Evolutionary conservation across 169 alveolate species (phyloP), one percentile per base, ranked within the genome.

Genomic region (Cryptosporidium sp.): DNA sequence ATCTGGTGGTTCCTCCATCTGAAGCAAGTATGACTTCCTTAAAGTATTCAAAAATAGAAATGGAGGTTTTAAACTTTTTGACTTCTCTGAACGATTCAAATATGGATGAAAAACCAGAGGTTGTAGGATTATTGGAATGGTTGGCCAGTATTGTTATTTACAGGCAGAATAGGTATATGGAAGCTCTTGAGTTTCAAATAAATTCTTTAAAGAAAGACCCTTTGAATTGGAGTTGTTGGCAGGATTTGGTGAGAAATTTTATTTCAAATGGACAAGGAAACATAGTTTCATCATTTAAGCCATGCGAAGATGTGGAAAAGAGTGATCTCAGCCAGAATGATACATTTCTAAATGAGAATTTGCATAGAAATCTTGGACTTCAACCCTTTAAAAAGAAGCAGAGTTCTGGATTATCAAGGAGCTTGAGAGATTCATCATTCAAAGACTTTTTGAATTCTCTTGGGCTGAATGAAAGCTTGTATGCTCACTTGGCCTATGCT

Each of bases 151-250:
- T 65, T 16, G 60, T 37, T 23, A 39, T 80, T 21, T 80, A 62
- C 37, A 80, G 75, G 33, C 89, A 80, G 26, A 80, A 80, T 14
- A n/a, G 89, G n/a, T 80, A 31, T 60, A 16, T 44, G 60, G 89
- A 80, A 23, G 89, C 89, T 26, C 75, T 62, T n/a, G 73, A 80
- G 48, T 42, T 65, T 26, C 89, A 80, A 44, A 62, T 80, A 26
- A 65, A 31, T 12, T 80, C 89, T 7, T 33, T 80, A 16, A 33
- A 67, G 37, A 80, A 80, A 35, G 89, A 60, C 26, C 89, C 89
- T 39, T 80, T 26, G 31, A 80, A 80, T 48, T 80, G 89, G 89
- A 80, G 89, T 31, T 80, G 89, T 26, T 80, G 89, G 89, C 65
- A 45, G n/a, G 89, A 80, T 51, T 39, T 80, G 68, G 68, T 80